phyloP scores from a whole-genome alignment of 2,329 filamentous ascomycete genomes.

The Sarocladium brachiariae region DNA sequence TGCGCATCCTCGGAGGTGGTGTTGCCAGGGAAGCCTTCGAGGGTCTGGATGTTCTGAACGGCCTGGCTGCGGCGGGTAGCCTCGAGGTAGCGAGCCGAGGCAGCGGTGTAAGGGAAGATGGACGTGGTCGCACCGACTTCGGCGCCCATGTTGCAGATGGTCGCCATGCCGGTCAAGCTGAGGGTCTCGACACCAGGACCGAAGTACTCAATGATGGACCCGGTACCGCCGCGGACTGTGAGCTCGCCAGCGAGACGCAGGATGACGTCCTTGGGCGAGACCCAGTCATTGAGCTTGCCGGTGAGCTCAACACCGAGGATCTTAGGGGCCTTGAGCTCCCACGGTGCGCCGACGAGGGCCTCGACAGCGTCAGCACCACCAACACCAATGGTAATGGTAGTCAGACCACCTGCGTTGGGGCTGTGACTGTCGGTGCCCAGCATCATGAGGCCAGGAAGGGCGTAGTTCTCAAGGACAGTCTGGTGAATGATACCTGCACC shows the following conservation, averaged over 20 bases:
- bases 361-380: conserved; percentile 96
- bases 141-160: conserved; percentile 80
- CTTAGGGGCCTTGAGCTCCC: conserved; percentile 94
- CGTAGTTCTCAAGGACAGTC: conserved; percentile 96
- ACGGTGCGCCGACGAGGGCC: conserved; percentile 89
- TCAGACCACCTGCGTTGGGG: conserved; percentile 91
- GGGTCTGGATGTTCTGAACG: conserved; percentile 58
- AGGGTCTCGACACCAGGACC: conserved; percentile 84
- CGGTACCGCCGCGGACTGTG: conserved; percentile 89
- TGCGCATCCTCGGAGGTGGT: conserved; percentile 37
- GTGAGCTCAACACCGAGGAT: conserved; percentile 79
- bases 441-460: conserved; percentile 97
- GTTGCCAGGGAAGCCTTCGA: conserved; percentile 43
- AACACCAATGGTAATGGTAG: conserved; percentile 91
- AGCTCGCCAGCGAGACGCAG: conserved; percentile 80
- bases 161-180: conserved; percentile 89
- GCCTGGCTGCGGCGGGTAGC: conserved; percentile 66
- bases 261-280: conserved; percentile 92
- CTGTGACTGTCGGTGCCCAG: conserved; percentile 96
- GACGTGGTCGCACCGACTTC: conserved; percentile 96
- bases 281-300: conserved; percentile 83
- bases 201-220: conserved; percentile 90
- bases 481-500: conserved; percentile 96
- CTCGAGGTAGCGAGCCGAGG: conserved; percentile 77
- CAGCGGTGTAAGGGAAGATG: conserved; percentile 84